Evolutionary conservation across 176 grass and related monocot genomes (phyloP).

Genomic region (Cenchrus americanus): DNA sequence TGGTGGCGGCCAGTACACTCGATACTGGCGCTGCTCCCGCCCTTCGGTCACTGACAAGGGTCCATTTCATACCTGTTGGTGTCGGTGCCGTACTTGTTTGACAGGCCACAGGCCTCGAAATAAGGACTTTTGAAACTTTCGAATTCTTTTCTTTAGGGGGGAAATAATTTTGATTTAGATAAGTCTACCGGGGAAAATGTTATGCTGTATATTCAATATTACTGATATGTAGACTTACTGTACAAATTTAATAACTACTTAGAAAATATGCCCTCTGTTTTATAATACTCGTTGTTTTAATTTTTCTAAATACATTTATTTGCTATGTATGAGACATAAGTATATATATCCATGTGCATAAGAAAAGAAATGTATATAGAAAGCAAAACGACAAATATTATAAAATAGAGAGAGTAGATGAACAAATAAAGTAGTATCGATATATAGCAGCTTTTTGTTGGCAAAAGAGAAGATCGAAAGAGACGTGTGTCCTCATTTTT

Average conservation of each 20-base stretch:
- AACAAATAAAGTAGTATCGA: too few relatives aligned
- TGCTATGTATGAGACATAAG: too few relatives aligned
- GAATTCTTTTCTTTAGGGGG: neutral
- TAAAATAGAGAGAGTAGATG: neutral
- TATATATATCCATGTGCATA: too few relatives aligned
- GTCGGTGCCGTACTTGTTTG: constrained; percentile 22
- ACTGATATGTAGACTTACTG: neutral
- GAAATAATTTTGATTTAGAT: neutral
- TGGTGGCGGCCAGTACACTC: constrained; percentile 23
- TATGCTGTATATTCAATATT: neutral
- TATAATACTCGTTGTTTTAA: too few relatives aligned
- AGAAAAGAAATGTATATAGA: too few relatives aligned
- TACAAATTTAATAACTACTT: neutral
- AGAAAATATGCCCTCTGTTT: neutral
- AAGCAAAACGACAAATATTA: too few relatives aligned
- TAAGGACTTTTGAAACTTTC: too few relatives aligned
- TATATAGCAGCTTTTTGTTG: too few relatives aligned
- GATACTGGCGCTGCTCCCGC: neutral
- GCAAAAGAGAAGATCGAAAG: too few relatives aligned
- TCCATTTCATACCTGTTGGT: constrained; percentile 1
- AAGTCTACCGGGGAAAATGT: neutral
- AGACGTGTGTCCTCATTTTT: too few relatives aligned
- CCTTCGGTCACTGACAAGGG: constrained; percentile 19
- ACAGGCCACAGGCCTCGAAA: neutral
- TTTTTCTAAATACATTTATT: neutral